phyloP scores from a whole-genome alignment of 306 rosid genomes.

The Phaseolus lunatus region DNA sequence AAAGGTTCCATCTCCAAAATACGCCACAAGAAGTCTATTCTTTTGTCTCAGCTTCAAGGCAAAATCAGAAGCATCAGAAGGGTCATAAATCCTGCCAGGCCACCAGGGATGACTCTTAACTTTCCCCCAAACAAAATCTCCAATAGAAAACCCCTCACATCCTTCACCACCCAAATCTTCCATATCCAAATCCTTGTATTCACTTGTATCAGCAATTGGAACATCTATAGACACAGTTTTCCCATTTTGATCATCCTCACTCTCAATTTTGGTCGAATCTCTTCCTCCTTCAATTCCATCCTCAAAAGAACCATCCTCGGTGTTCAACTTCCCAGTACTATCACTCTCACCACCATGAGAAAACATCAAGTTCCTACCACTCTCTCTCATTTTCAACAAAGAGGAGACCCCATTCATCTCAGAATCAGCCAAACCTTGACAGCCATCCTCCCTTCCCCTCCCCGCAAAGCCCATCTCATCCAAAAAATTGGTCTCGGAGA shows the following conservation, averaged over 20 bases:
- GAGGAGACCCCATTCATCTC: conserved; percentile 64
- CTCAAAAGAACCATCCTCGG: conserved; percentile 24
- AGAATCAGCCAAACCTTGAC: conserved; percentile 53
- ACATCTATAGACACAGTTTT: conserved; percentile 47
- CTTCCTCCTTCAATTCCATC: conserved; percentile 13
- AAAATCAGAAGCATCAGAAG: conserved; percentile 63
- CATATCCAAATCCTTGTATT: conserved; percentile 52
- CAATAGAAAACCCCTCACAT: conserved; percentile 52
- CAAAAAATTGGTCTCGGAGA: conserved; percentile 38
- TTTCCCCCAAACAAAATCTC: conserved; percentile 89
- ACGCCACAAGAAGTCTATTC: conserved; percentile 65
- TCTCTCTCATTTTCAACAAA: conserved; percentile 57
- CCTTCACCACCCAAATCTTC: conserved; percentile 51
- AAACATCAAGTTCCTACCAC: conserved; percentile 36
- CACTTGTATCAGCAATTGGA: conserved; percentile 49
- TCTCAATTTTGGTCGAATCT: conserved; percentile 32
- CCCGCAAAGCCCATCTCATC: conserved; percentile 32
- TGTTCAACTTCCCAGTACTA: conserved; percentile 44
- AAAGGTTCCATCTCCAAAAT: conserved; percentile 81
- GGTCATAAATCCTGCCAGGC: conserved; percentile 76
- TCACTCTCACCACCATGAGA: conserved; percentile 32
- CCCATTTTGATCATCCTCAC: conserved; percentile 40
- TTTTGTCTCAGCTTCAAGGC: conserved; percentile 64
- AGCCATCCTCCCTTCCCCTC: conserved; percentile 40
- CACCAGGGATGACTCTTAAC: conserved; percentile 83